Percentiles rank a stretch among this genome's conserved stretches.
Conservation (phyloP, 257 asterid genomes). For the Przewalskia tangutica region DNA sequence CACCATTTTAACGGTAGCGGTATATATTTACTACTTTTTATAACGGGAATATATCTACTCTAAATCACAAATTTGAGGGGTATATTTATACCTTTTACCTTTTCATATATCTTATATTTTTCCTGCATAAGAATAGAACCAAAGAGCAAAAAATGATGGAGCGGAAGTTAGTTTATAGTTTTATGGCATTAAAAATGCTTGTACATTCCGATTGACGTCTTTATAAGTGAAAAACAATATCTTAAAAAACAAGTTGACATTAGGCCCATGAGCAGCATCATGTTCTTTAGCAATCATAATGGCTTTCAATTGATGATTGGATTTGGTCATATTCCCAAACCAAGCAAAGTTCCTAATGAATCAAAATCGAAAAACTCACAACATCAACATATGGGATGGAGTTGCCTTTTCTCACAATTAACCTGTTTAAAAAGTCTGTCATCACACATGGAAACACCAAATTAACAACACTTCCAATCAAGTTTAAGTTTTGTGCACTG, state of each 20-base stretch:
- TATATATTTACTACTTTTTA: too few relatives aligned
- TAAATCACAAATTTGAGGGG: too few relatives aligned
- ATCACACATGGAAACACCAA: not conserved
- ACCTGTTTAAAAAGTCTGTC: not conserved
- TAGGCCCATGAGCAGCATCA: slow-evolving; percentile 47
- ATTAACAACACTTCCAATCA: not conserved
- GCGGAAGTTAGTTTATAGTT: too few relatives aligned
- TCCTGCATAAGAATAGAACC: too few relatives aligned
- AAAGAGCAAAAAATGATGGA: too few relatives aligned
- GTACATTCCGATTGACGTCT: slow-evolving; percentile 21
- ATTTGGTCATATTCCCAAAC: slow-evolving; percentile 38
- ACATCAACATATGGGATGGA: not conserved
- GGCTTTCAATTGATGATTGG: slow-evolving; percentile 29
- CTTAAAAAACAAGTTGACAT: slow-evolving; percentile 69
- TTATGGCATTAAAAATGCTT: too few relatives aligned
- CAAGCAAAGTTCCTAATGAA: slow-evolving; percentile 38
- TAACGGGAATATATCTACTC: too few relatives aligned
- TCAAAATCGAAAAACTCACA: not conserved
- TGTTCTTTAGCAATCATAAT: slow-evolving; percentile 56
- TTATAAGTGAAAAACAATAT: slow-evolving; percentile 44
- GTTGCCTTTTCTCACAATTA: slow-evolving; percentile 58
- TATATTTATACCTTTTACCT: too few relatives aligned
- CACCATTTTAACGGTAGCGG: too few relatives aligned
- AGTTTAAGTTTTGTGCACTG: too few relatives aligned
- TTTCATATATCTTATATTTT: too few relatives aligned